Conservation (phyloP, 2,329 filamentous ascomycete genomes). For the Tolypocladium cylindrosporum region DNA sequence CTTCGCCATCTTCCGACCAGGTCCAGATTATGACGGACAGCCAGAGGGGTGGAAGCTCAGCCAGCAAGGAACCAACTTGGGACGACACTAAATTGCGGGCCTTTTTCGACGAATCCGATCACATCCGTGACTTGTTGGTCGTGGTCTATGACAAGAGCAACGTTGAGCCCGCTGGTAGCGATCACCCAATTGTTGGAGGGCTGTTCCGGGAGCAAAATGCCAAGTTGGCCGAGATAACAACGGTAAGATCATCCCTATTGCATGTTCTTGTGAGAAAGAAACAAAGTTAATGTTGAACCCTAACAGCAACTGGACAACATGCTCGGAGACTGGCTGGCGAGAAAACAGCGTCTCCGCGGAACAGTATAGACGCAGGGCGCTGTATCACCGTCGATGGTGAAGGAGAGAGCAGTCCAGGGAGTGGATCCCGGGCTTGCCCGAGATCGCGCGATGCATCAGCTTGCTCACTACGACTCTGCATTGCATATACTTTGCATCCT, state of each 20-base stretch:
- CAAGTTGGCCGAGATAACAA: conserved; percentile 77
- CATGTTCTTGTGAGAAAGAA: too few species aligned
- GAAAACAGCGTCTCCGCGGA: conserved; percentile 53
- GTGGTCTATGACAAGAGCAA: conserved; percentile 90
- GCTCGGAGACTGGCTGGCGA: conserved; percentile 70
- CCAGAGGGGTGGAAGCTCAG: conserved; percentile 24
- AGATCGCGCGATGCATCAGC: background rate
- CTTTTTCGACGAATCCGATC: conserved; percentile 83
- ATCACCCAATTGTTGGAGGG: conserved; percentile 73
- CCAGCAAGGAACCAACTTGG: conserved; percentile 51
- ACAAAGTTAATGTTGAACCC: conserved; percentile 6
- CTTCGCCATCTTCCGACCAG: conserved; percentile 55
- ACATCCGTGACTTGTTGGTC: conserved; percentile 80
- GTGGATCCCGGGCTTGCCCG: background rate
- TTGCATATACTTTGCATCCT: background rate
- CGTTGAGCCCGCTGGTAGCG: conserved; percentile 65
- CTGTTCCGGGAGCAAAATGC: conserved; percentile 84
- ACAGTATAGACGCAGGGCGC: conserved; percentile 22
- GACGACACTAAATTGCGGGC: conserved; percentile 76
- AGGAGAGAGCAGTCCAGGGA: background rate
- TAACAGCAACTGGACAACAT: conserved; percentile 70
- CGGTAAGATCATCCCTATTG: conserved; percentile 33
- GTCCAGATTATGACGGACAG: conserved; percentile 34
- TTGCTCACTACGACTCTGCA: background rate
- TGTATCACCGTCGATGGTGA: background rate